Percentiles rank a stretch among this genome's conserved stretches.
Conservation (phyloP, 2,329 filamentous ascomycete species). For the Microsporum ferrugineum region DNA sequence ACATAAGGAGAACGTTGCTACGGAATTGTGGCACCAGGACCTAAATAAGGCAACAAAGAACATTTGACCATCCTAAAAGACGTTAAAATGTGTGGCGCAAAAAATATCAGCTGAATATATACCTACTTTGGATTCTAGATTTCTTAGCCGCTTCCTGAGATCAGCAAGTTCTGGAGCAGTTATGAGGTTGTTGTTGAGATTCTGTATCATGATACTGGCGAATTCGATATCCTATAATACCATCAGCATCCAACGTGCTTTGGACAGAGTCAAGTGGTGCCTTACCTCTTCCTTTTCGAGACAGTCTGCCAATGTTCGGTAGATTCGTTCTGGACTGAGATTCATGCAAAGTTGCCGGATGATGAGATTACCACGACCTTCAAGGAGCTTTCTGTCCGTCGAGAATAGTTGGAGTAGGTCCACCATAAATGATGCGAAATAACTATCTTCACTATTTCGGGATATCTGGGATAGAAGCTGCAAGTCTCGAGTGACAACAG, state of each 20-base stretch:
- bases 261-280: not conserved
- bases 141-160: conserved; percentile 76
- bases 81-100: conserved; percentile 14
- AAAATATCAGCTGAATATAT: not conserved
- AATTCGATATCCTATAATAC: conserved; percentile 68
- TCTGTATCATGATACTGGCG: conserved; percentile 98
- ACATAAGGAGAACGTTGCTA: conserved; percentile 92
- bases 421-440: conserved; percentile 97
- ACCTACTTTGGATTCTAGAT: conserved; percentile 68
- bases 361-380: conserved; percentile 88
- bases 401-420: conserved; percentile 91
- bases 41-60: conserved; percentile 91
- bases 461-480: conserved; percentile 93
- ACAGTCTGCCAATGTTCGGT: conserved; percentile 87
- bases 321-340: conserved; percentile 87
- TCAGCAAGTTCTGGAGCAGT: conserved; percentile 91
- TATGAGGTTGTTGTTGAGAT: conserved; percentile 97
- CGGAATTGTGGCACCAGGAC: conserved; percentile 97
- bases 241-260: not conserved
- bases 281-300: conserved; percentile 78
- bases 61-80: conserved; percentile 67
- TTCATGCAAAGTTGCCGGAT: conserved; percentile 90
- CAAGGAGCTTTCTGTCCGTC: conserved; percentile 79
- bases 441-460: conserved; percentile 89
- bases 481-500: conserved; percentile 87